Base-by-base conservation (phyloP, 352 stramenopile genomes). In the Blastocystis sp. region DNA sequence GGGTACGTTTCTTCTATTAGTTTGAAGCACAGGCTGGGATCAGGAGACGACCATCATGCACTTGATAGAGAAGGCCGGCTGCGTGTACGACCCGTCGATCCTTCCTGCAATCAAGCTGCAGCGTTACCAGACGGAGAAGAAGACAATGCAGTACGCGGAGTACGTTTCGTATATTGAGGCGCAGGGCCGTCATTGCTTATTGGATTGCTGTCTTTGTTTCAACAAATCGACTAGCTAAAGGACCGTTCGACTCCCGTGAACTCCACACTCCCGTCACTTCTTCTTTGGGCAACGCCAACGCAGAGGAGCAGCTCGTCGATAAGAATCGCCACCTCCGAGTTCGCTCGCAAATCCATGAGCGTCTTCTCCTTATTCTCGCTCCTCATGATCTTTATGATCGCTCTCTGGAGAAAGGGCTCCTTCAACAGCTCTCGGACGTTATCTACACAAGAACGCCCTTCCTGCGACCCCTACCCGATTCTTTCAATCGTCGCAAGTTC, bases 281-380 rank as follows among this genome's bases (percentile, higher is more conserved):
- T 35, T 85, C 74, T 33, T 67, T 51, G 39, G 33, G 74, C 74
- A 45, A 85, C 45, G 2, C 61, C 61, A 45, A 85, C 60, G 69
- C 74, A 85, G 35, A 85, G 45, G 13, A 85, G 29, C 33, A 85
- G 51, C 33, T 85, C 74, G 29, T 85, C 74, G 29, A 85, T 85
- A 19, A 85, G 60, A 59, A 85, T 85, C 21, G 74, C 31, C 24
- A 85, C 26, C 26, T 85, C 74, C 3, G 74, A 85, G 41, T 85
- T 85, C n/a, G 24, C 55, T 50, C 45, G 33, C 55, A 85, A 3
- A 29, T 85, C 74, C 35, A 67, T 85, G 10, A 85, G 39, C 19
- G 41, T 3, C 29, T 67, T 85, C 45, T 85, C 74, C 60, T 85
- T 85, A 45, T 85, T 62, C 13, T 85, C 74, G 31, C 74, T 85